Conservation (phyloP, 1,139 yeast species). For the Pichia cactophila region DNA sequence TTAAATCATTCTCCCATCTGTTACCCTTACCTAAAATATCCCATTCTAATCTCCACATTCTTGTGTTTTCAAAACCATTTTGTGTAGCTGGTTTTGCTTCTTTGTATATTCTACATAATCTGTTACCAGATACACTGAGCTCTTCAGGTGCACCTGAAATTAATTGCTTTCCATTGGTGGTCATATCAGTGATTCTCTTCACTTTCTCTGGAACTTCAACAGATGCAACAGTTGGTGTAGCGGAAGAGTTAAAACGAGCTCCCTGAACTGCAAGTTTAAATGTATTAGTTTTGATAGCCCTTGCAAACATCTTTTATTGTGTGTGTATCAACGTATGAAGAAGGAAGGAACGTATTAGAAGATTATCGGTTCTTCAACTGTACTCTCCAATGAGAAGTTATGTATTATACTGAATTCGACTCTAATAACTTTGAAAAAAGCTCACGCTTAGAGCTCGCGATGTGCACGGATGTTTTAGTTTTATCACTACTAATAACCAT, state of each 20-base stretch:
- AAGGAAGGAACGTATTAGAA: not conserved
- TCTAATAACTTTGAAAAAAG: no score
- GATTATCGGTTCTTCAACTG: not conserved
- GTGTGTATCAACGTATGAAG: not conserved
- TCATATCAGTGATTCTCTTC: constrained; percentile 15
- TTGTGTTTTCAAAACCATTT: constrained; percentile 50
- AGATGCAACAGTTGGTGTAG: constrained; percentile 14
- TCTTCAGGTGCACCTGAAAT: constrained; percentile 78
- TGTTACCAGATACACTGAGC: constrained; percentile 38
- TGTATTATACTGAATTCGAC: not conserved
- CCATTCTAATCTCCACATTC: constrained; percentile 77
- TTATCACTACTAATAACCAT: not conserved
- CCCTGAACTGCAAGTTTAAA: not conserved
- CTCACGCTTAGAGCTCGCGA: no score
- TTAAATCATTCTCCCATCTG: constrained; percentile 86
- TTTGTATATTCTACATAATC: constrained; percentile 72
- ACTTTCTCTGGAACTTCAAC: constrained; percentile 15
- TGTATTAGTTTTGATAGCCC: constrained; percentile 4
- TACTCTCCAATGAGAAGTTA: not conserved
- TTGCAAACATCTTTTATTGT: constrained; percentile 8
- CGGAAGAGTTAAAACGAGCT: constrained; percentile 10
- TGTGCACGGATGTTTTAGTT: not conserved
- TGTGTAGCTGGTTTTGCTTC: constrained; percentile 81
- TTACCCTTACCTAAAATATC: constrained; percentile 70
- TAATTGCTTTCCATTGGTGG: constrained; percentile 44